Conservation (phyloP, 2,329 filamentous ascomycete genomes). For the Penicillium concentricum region DNA sequence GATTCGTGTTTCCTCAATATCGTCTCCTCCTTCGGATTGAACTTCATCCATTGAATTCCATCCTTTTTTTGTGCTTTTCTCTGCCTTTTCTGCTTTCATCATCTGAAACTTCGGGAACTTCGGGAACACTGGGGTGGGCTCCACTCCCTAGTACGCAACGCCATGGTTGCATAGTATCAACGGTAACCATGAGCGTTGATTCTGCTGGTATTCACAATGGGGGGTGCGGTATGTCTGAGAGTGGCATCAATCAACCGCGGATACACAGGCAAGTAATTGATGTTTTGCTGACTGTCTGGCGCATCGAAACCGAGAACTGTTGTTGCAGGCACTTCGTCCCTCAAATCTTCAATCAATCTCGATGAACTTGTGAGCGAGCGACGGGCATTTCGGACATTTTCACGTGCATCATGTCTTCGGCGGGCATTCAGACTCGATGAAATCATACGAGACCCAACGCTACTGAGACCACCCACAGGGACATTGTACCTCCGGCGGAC, state of each 20-base stretch:
- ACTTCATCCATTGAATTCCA: background rate
- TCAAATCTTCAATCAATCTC: background rate
- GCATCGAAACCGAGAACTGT: background rate
- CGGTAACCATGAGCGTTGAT: background rate
- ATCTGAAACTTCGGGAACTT: background rate
- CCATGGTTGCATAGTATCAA: background rate
- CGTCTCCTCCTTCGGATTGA: background rate
- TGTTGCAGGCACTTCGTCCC: background rate
- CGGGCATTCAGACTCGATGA: background rate
- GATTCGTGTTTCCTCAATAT: background rate
- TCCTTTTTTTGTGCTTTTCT: background rate
- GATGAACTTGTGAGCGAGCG: background rate
- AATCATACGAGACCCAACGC: constrained; percentile 1
- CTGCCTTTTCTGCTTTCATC: background rate
- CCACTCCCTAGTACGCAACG: background rate
- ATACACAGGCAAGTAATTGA: background rate
- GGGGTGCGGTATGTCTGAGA: background rate
- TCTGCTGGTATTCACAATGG: constrained; percentile 1
- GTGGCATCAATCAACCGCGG: background rate
- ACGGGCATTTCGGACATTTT: background rate
- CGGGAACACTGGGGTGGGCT: background rate
- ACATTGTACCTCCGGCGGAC: background rate
- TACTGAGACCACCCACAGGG: background rate
- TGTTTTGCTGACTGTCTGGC: background rate
- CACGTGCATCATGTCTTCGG: background rate